Evolutionary conservation across 495 filamentous ascomycete genomes (phyloP).

Genomic region (Neurospora hispaniola): DNA sequence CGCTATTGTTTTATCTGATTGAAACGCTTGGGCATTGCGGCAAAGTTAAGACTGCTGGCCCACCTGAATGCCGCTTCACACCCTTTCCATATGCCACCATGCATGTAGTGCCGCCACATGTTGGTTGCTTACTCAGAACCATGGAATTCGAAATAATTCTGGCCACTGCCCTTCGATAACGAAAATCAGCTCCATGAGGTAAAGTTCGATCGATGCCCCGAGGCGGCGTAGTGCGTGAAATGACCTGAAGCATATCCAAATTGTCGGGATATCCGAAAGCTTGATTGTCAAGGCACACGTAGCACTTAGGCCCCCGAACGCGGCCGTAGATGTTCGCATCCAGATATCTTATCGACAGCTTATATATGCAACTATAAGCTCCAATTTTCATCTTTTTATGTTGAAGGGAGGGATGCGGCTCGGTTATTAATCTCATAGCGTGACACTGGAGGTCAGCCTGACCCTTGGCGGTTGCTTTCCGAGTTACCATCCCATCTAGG

Average conservation of each 20-base stretch:
- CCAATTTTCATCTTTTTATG: background rate
- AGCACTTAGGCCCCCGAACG: background rate
- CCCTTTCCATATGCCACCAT: background rate
- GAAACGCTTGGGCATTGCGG: background rate
- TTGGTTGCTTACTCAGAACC: background rate
- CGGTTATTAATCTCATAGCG: background rate
- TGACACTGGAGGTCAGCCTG: background rate
- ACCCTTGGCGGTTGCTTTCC: background rate
- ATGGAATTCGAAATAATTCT: background rate
- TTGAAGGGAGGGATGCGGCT: background rate
- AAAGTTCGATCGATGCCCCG: background rate
- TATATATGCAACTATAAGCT: background rate
- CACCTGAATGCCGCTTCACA: background rate
- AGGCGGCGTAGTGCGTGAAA: background rate
- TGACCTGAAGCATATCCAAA: background rate
- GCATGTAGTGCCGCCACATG: background rate
- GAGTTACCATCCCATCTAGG: background rate
- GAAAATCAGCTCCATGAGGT: background rate
- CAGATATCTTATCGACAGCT: background rate
- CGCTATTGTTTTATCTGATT: background rate
- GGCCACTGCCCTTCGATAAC: background rate
- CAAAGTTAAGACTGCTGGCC: background rate
- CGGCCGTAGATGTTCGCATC: background rate
- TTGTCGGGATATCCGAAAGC: background rate
- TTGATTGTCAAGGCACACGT: background rate